Percentiles rank a stretch among this genome's conserved stretches.
Conservation (phyloP, 2,329 filamentous ascomycete species). For the Aureobasidium namibiae region DNA sequence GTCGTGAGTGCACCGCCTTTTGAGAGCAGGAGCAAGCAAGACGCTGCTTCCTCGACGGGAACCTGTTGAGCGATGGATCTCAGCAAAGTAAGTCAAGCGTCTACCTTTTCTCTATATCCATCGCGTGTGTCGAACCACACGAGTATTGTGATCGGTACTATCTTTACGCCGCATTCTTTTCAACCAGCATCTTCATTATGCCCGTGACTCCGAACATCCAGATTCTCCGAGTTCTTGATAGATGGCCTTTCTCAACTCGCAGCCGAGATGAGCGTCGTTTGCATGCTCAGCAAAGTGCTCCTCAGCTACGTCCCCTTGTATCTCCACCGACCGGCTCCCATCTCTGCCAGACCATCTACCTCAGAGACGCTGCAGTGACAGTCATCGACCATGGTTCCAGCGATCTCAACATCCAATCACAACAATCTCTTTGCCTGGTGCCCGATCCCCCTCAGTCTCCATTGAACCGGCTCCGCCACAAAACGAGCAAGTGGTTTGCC, state of each 20-base stretch:
- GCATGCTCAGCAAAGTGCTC: not conserved
- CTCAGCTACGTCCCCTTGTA: not conserved
- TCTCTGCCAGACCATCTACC: not conserved
- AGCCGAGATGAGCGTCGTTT: not conserved
- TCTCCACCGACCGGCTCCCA: not conserved
- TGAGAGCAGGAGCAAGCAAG: not conserved
- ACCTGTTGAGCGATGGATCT: not conserved
- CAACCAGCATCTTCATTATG: not conserved
- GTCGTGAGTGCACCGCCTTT: not conserved
- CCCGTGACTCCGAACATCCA: not conserved
- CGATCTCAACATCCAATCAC: not conserved
- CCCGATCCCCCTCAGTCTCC: not conserved
- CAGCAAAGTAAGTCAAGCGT: not conserved
- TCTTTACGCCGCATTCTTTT: slow-evolving; percentile 9
- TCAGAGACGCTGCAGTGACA: not conserved
- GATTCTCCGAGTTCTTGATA: not conserved
- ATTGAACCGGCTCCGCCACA: not conserved
- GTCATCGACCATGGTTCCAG: not conserved
- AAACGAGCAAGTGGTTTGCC: not conserved
- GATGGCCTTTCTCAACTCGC: not conserved
- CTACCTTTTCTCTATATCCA: not conserved
- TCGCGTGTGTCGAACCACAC: not conserved
- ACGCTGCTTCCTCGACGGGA: not conserved
- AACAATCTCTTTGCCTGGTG: not conserved
- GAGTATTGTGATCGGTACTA: not conserved